Conservation (phyloP, 2,329 filamentous ascomycete species). For the Fusarium veterinarium region DNA sequence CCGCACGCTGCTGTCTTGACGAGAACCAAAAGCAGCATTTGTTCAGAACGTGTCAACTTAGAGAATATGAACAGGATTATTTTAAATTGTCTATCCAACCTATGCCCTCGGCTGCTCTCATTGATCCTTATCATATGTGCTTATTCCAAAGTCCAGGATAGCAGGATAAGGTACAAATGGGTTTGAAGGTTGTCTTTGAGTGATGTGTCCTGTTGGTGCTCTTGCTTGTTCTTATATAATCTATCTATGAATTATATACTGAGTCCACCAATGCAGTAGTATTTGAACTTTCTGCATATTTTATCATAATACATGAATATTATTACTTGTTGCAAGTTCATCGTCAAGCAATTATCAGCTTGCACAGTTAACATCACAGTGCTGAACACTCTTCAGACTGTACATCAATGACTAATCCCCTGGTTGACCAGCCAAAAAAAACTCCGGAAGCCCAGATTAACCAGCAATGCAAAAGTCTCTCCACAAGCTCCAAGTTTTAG, state of each 20-base stretch:
- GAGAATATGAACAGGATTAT: too few species aligned
- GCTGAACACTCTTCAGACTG: accelerated
- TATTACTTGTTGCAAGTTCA: conserved; percentile 4
- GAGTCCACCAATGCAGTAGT: not conserved
- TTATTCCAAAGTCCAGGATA: not conserved
- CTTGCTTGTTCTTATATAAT: too few species aligned
- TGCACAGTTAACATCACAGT: not conserved
- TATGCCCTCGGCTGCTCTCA: not conserved
- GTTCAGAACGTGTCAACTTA: not conserved
- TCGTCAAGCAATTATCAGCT: not conserved
- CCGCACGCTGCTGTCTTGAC: not conserved
- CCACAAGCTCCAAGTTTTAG: conserved; percentile 36
- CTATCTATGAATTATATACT: accelerated
- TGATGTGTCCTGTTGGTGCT: not conserved
- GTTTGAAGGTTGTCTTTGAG: not conserved
- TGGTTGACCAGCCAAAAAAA: not conserved
- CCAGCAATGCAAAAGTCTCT: conserved; percentile 45
- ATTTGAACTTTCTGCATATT: not conserved
- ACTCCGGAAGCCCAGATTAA: conserved; percentile 41
- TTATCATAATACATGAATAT: not conserved
- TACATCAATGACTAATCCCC: conserved; percentile 15
- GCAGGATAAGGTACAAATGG: not conserved
- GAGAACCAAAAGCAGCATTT: not conserved
- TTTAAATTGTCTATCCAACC: not conserved
- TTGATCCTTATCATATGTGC: not conserved